These are phyloP conservation scores for Thermothelomyces thermophilus DNA, from an alignment of 2,329 filamentous ascomycete species.

Conservation along the genomic window DNA sequence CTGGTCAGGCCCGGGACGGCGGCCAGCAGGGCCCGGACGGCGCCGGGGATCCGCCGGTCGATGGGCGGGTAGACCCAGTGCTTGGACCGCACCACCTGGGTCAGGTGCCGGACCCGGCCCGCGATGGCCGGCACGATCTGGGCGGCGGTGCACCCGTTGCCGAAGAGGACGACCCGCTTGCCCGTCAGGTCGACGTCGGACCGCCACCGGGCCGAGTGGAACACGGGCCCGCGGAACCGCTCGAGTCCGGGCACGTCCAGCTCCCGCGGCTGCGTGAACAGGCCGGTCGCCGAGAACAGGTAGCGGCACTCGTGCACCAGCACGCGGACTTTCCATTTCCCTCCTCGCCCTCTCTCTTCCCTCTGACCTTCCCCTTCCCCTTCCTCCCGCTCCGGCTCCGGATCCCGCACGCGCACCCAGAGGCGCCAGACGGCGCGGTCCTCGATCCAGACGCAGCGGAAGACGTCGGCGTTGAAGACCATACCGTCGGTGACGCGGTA, in stretches of 20 bases:
- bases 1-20: slow-evolving; percentile 39
- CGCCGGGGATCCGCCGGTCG: slow-evolving; percentile 19
- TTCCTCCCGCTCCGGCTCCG: slow-evolving; percentile 5
- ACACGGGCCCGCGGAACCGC: slow-evolving; percentile 27
- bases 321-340: slow-evolving; percentile 2
- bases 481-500: slow-evolving; percentile 37
- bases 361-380: neutral
- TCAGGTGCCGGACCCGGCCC: slow-evolving; percentile 30
- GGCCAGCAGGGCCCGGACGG: slow-evolving; percentile 33
- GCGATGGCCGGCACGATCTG: slow-evolving; percentile 33
- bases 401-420: slow-evolving; percentile 24
- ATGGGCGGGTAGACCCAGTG: slow-evolving; percentile 38
- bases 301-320: slow-evolving; percentile 35
- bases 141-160: slow-evolving; percentile 32
- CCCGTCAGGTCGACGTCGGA: slow-evolving; percentile 21
- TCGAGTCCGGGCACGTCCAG: slow-evolving; percentile 29
- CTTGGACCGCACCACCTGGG: slow-evolving; percentile 37
- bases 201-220: slow-evolving; percentile 31
- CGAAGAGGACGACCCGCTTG: slow-evolving; percentile 32
- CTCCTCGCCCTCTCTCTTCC: neutral
- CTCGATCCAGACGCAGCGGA: slow-evolving; percentile 35
- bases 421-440: slow-evolving; percentile 32
- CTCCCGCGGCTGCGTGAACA: slow-evolving; percentile 30
- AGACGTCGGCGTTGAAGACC: slow-evolving; percentile 33
- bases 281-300: slow-evolving; percentile 33